phyloP scores from a whole-genome alignment of 495 filamentous ascomycete species.

The Letharia columbiana region DNA sequence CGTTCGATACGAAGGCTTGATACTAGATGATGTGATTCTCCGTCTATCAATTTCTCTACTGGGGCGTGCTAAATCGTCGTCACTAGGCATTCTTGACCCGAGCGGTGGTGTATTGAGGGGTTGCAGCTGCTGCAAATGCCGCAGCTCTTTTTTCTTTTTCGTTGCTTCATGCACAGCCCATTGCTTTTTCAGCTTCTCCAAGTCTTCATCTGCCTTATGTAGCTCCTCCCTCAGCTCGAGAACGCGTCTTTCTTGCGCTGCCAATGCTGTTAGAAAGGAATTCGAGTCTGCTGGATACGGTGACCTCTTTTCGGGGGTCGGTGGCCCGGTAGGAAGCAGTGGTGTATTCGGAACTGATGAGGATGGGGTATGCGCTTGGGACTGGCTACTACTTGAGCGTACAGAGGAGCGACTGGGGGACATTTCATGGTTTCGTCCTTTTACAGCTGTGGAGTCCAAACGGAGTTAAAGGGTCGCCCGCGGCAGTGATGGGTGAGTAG shows the following conservation, averaged over 20 bases:
- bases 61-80: conserved; percentile 30
- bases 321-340: conserved; percentile 33
- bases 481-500: background rate
- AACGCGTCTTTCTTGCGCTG: conserved; percentile 86
- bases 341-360: conserved; percentile 31
- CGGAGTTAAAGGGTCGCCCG: background rate
- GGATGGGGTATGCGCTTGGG: conserved; percentile 32
- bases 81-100: conserved; percentile 20
- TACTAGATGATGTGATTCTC: conserved; percentile 35
- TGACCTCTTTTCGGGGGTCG: conserved; percentile 30
- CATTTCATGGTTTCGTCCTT: conserved; percentile 6
- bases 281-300: conserved; percentile 52
- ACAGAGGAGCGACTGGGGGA: conserved; percentile 46
- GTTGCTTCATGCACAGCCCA: conserved; percentile 70
- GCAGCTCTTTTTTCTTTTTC: conserved; percentile 62
- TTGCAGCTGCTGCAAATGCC: conserved; percentile 47
- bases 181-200: conserved; percentile 70
- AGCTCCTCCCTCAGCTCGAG: conserved; percentile 88
- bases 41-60: conserved; percentile 46
- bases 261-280: conserved; percentile 79
- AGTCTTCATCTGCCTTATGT: conserved; percentile 64
- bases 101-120: conserved; percentile 41
- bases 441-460: conserved; percentile 2
- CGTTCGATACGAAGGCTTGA: conserved; percentile 39
- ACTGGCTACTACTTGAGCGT: conserved; percentile 24